Percentiles rank a stretch among this genome's conserved stretches.
phyloP scores from a whole-genome alignment of 768 basidiomycete genomes.

The Suillus tomentosus region DNA sequence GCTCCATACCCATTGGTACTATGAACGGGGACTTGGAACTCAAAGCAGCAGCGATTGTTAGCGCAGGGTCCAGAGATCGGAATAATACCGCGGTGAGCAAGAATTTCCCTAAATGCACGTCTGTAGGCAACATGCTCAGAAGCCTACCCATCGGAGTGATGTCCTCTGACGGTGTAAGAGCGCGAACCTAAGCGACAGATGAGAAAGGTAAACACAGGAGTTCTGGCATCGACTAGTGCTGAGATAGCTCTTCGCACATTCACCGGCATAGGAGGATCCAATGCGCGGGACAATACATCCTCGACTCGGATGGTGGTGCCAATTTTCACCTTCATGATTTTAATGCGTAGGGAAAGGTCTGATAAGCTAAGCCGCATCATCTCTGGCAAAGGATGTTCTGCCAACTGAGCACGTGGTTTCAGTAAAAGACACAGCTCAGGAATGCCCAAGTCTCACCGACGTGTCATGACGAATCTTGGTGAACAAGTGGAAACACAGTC shows the following conservation, averaged over 20 bases:
- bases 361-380: constrained; percentile 93
- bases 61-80: constrained; percentile 91
- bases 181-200: constrained; percentile 61
- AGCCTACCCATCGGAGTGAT: constrained; percentile 93
- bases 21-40: constrained; percentile 95
- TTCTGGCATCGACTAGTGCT: constrained; percentile 62
- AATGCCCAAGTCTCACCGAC: constrained; percentile 44
- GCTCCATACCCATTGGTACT: constrained; percentile 83
- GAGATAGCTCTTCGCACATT: constrained; percentile 92
- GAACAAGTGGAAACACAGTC: constrained; percentile 95
- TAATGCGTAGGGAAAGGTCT: constrained; percentile 87
- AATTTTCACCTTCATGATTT: constrained; percentile 89
- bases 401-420: constrained; percentile 54
- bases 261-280: constrained; percentile 84
- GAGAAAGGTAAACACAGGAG: constrained; percentile 8
- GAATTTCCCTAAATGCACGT: constrained; percentile 95
- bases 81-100: constrained; percentile 82
- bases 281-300: constrained; percentile 81
- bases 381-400: constrained; percentile 90
- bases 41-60: constrained; percentile 91
- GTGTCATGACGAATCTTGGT: constrained; percentile 85
- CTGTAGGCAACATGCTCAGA: constrained; percentile 89
- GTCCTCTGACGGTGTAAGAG: constrained; percentile 82
- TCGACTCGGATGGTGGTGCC: constrained; percentile 72
- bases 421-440: constrained; percentile 6